Evolutionary conservation across 106 monocot species (phyloP).

Genomic region (Gastrodia elata): DNA sequence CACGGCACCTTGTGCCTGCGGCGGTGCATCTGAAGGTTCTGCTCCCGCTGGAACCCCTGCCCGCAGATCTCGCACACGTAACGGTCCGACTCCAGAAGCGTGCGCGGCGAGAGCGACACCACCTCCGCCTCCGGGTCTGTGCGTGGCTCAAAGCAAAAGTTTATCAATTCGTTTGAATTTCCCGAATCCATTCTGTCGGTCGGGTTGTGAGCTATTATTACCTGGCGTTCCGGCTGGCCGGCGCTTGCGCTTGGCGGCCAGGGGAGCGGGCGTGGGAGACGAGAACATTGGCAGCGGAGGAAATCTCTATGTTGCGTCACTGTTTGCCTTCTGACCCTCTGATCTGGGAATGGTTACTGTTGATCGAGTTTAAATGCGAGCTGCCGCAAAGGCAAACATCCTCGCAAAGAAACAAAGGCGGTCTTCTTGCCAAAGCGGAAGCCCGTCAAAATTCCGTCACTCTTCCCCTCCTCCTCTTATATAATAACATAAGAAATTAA

Average conservation of each 20-base stretch:
- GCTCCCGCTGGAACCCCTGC: slow-evolving; percentile 90
- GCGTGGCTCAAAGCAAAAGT: too few species aligned
- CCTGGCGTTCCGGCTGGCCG: slow-evolving; percentile 79
- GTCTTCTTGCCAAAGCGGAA: slow-evolving; percentile 7
- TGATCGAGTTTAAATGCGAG: too few species aligned
- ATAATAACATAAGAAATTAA: too few species aligned
- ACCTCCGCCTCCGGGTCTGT: slow-evolving; percentile 94
- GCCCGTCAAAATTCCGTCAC: slow-evolving; percentile 13
- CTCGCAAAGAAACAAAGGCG: slow-evolving; percentile 18
- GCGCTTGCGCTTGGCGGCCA: slow-evolving; percentile 41
- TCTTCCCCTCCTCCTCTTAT: not conserved
- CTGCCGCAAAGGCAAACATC: slow-evolving; percentile 20
- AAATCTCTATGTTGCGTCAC: too few species aligned
- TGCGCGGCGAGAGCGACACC: slow-evolving; percentile 74
- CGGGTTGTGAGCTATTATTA: slow-evolving; percentile 3
- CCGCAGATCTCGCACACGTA: slow-evolving; percentile 97
- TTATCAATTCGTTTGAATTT: too few species aligned
- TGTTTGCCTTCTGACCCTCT: too few species aligned
- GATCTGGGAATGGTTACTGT: too few species aligned
- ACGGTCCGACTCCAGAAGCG: slow-evolving; percentile 84
- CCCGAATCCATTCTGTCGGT: too few species aligned
- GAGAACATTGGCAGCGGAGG: slow-evolving; percentile 2
- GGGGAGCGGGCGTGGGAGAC: slow-evolving; percentile 1
- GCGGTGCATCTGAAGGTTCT: slow-evolving; percentile 98
- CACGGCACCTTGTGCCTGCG: slow-evolving; percentile 94